Evolutionary conservation across 2,329 filamentous ascomycete species (phyloP), one percentile per base, ranked within the genome.

Genomic region (Pseudohalonectria lignicola): DNA sequence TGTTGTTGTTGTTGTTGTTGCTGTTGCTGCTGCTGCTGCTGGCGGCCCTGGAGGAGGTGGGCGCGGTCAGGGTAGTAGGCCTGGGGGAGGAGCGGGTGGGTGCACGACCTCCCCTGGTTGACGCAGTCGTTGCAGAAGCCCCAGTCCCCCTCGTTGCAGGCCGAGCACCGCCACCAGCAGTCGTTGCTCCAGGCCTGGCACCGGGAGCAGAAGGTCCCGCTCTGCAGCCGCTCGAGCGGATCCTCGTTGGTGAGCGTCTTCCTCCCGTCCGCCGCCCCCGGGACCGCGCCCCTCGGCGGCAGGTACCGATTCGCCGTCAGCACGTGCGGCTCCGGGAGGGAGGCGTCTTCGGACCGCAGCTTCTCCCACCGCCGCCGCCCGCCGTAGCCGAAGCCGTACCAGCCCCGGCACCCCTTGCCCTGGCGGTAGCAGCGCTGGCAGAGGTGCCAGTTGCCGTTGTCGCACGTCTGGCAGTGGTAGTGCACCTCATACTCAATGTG

Each of bases 111-210:
- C 13, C 86, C 87, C 55, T 81, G 78, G 42, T 90, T 88, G 21
- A 94, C 86, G 47, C 90, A 96, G 43, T 71, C 64, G 49, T 88
- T 86, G 60, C 90, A 96, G 54, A 86, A 95, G 0, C 90, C 90
- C 88, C 88, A 96, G 52, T 93, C 88, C 5, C 86, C 90, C 44
- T 92, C 79, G 49, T 94, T 94, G 61, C 90, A 96, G 19, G 71
- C 57, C 42, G 82, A 76, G 56, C 90, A 96, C 44, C 84, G 79
- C 90, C 88, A 96, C 59, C 85, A 94, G 58, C 86, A 92, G 37
- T 81, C 74, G 49, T 93, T 88, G 0, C 86, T 73, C 64, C 77
- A 83, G 1, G 72, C 66, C 15, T 71, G 64, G 54, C 90, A 95
- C 34, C 73, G 71, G 28, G 82, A 76, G 54, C 90, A 96, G 56